Conservation (phyloP, 2,329 filamentous ascomycete genomes). For the Emmonsiellopsis sp. region DNA sequence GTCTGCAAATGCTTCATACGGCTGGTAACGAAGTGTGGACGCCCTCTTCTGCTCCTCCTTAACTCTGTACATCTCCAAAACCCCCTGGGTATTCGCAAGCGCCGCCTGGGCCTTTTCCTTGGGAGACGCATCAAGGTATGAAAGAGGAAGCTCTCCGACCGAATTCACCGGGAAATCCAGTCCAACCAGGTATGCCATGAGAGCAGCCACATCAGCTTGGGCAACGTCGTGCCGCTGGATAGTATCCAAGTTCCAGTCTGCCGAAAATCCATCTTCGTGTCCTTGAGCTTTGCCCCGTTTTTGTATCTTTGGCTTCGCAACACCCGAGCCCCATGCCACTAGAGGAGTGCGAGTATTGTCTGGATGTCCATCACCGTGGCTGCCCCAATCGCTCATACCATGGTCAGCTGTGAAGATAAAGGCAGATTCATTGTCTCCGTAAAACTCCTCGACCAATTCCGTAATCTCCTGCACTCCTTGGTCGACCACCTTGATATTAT, state of each 20-base stretch:
- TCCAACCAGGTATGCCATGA: slow-evolving; percentile 89
- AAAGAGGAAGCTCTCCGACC: slow-evolving; percentile 80
- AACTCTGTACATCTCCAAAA: slow-evolving; percentile 91
- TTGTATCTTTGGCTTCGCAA: slow-evolving; percentile 61
- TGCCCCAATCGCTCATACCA: slow-evolving; percentile 99
- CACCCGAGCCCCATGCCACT: slow-evolving; percentile 85
- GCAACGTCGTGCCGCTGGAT: slow-evolving; percentile 82
- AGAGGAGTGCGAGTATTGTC: slow-evolving; percentile 93
- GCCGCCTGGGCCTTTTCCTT: slow-evolving; percentile 75
- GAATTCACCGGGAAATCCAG: slow-evolving; percentile 91
- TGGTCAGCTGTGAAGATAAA: slow-evolving; percentile 97
- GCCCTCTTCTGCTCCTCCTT: slow-evolving; percentile 79
- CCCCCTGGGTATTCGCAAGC: slow-evolving; percentile 72
- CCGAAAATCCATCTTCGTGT: slow-evolving; percentile 78
- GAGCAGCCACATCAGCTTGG: slow-evolving; percentile 85
- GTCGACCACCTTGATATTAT: slow-evolving; percentile 92
- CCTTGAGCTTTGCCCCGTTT: slow-evolving; percentile 55
- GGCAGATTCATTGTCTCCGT: slow-evolving; percentile 72
- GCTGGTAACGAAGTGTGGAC: slow-evolving; percentile 65
- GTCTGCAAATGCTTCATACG: slow-evolving; percentile 62
- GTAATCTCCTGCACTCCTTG: slow-evolving; percentile 78
- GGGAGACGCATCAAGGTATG: slow-evolving; percentile 63
- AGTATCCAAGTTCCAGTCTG: slow-evolving; percentile 74
- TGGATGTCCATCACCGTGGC: slow-evolving; percentile 93
- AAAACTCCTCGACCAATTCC: slow-evolving; percentile 74